phyloP scores from a whole-genome alignment of 2,329 filamentous ascomycete genomes.

The Cladosporium velox region DNA sequence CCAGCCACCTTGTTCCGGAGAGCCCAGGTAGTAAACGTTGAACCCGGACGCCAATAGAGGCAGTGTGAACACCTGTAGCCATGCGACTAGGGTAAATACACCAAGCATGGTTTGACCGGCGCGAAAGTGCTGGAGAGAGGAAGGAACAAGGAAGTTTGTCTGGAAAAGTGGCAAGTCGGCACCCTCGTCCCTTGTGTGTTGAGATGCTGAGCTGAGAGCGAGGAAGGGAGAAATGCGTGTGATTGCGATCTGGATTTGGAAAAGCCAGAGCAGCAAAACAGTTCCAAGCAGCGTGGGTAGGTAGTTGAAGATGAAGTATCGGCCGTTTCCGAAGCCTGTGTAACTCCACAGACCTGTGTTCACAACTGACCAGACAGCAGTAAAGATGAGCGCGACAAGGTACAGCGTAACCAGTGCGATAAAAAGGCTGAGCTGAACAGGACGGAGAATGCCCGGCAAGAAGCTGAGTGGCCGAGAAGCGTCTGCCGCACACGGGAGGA shows the following conservation, averaged over 20 bases:
- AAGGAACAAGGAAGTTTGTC: slow-evolving; percentile 66
- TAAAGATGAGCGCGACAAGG: slow-evolving; percentile 70
- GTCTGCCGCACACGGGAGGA: slow-evolving; percentile 36
- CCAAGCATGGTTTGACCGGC: slow-evolving; percentile 69
- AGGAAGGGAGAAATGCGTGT: slow-evolving; percentile 76
- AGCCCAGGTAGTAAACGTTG: slow-evolving; percentile 63
- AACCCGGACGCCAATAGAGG: slow-evolving; percentile 80
- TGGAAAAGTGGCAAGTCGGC: slow-evolving; percentile 65
- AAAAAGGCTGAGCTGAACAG: slow-evolving; percentile 62
- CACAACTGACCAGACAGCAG: slow-evolving; percentile 66
- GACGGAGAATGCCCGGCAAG: slow-evolving; percentile 70
- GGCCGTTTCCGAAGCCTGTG: slow-evolving; percentile 65
- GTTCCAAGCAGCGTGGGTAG: slow-evolving; percentile 76
- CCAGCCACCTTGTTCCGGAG: slow-evolving; percentile 63
- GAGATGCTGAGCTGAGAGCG: slow-evolving; percentile 68
- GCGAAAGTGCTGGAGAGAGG: slow-evolving; percentile 55
- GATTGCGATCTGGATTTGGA: slow-evolving; percentile 72
- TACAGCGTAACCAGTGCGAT: slow-evolving; percentile 67
- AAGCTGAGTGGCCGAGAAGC: slow-evolving; percentile 58
- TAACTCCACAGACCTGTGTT: slow-evolving; percentile 70
- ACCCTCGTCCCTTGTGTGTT: slow-evolving; percentile 61
- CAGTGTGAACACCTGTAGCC: slow-evolving; percentile 77
- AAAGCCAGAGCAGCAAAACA: slow-evolving; percentile 72
- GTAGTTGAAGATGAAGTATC: slow-evolving; percentile 85
- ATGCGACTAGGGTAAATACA: slow-evolving; percentile 66